Evolutionary conservation across 805 yeast species (phyloP).

Genomic region (Wickerhamiella alocasiicola): DNA sequence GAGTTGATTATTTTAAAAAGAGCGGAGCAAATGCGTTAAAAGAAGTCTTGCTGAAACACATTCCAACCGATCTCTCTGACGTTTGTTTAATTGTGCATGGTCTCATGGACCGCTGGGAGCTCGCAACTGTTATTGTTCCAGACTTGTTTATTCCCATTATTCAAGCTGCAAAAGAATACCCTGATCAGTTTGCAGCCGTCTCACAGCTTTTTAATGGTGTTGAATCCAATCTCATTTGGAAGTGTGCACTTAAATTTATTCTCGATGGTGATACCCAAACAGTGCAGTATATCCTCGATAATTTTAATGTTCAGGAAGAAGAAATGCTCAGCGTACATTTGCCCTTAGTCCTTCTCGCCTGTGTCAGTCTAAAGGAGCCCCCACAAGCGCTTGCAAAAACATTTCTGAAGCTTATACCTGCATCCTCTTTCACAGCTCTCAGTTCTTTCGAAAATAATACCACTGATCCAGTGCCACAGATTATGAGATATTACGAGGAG

Average conservation of each 20-base stretch:
- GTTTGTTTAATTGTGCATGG: constrained; percentile 57
- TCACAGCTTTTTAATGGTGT: constrained; percentile 72
- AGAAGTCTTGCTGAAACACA: constrained; percentile 39
- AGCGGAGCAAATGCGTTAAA: constrained; percentile 42
- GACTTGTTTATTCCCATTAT: constrained; percentile 54
- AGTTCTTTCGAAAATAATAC: constrained; percentile 11
- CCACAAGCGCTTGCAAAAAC: constrained; percentile 27
- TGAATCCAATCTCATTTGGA: constrained; percentile 72
- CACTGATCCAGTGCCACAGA: background rate
- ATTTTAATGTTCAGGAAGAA: constrained; percentile 72
- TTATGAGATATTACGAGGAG: background rate
- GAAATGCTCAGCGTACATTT: constrained; percentile 69
- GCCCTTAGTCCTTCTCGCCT: constrained; percentile 49
- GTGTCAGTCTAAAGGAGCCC: constrained; percentile 11
- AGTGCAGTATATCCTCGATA: constrained; percentile 45
- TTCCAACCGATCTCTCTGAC: constrained; percentile 27
- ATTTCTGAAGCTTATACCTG: constrained; percentile 44
- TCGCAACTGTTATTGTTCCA: constrained; percentile 66
- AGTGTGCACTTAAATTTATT: constrained; percentile 39
- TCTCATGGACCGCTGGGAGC: constrained; percentile 89
- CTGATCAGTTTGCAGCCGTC: constrained; percentile 38
- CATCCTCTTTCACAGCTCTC: constrained; percentile 30
- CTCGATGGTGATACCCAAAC: constrained; percentile 32
- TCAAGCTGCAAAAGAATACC: constrained; percentile 17
- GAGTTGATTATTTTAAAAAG: constrained; percentile 46